Conservation (phyloP, 164 flowering plant species). For the Berberis vulgaris region DNA sequence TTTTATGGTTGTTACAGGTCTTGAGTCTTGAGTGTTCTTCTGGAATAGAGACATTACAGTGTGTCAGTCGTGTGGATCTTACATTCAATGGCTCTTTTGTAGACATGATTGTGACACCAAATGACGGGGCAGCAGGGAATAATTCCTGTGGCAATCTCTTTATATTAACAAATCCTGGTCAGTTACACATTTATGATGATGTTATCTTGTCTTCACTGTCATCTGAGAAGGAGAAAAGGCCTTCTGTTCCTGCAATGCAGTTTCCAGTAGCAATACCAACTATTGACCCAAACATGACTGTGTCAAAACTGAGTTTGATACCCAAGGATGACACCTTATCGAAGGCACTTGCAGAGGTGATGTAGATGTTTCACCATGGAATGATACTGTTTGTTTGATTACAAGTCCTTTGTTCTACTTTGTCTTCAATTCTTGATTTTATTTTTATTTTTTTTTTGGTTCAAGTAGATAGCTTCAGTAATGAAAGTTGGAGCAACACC, state of each 20-base stretch:
- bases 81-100: slow-evolving; percentile 73
- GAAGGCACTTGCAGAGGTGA: slow-evolving; percentile 49
- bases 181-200: slow-evolving; percentile 50
- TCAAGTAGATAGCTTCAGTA: slow-evolving; percentile 29
- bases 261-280: slow-evolving; percentile 52
- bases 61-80: slow-evolving; percentile 57
- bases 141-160: slow-evolving; percentile 39
- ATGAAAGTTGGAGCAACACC: slow-evolving; percentile 22
- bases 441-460: not conserved
- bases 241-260: slow-evolving; percentile 34
- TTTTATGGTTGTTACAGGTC: slow-evolving; percentile 35
- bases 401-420: too few species aligned
- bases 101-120: slow-evolving; percentile 64
- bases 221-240: slow-evolving; percentile 31
- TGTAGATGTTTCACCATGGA: not conserved
- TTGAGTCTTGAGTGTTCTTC: slow-evolving; percentile 77
- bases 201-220: slow-evolving; percentile 31
- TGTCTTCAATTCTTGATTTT: too few species aligned
- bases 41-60: slow-evolving; percentile 52
- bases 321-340: slow-evolving; percentile 25
- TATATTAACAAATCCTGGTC: slow-evolving; percentile 81
- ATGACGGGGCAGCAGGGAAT: slow-evolving; percentile 28
- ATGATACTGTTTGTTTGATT: too few species aligned
- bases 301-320: slow-evolving; percentile 37
- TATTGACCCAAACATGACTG: slow-evolving; percentile 54